Base-by-base conservation (phyloP, 2,329 filamentous ascomycete genomes). In the Fusarium annulatum region DNA sequence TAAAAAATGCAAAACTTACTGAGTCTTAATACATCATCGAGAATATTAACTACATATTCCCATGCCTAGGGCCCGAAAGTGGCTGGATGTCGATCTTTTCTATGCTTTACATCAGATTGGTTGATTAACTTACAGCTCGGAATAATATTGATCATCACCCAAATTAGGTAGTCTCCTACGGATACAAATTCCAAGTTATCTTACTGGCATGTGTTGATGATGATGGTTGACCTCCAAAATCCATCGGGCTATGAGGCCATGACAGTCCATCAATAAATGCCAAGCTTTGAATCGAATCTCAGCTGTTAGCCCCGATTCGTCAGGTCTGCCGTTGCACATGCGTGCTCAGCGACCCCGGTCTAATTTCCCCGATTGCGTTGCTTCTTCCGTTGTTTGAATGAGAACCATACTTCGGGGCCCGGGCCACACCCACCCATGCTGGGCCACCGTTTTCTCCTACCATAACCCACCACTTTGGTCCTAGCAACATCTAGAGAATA, bases 301-400 rank as follows among this genome's bases (percentile, higher is more conserved):
- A 61, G 43, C 46, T 60, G n/a, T 70, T 71, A 74, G 67, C 46
- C 62, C 59, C 56, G 67, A 74, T 73, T 74, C 63, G 71, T 62
- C 49, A 60, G 34, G 57, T 61, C 51, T 52, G 56, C 59, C 38
- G 58, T 49, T 57, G 59, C 71, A 68, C 55, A 39, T 55, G 61
- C 45, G 45, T 67, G 61, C 52, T 65, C 39, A 52, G 38, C 28
- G 18, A 33, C 66, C 70, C 66, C 45, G 30, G 66, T 67, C 51
- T 61, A 74, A 74, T 74, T 72, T 74, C 71, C 71, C 67, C 57
- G 67, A 74, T 55, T 64, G 61, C 66, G 70, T 73, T 63, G 71
- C 71, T 65, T 73, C 64, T 65, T 46, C 56, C 60, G 59, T 56
- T 42, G 60, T 42, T 41, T 65, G 57, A 55, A 72, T 45, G 48